Conservation (phyloP, 2,329 filamentous ascomycete species). For the Fusarium proliferatum region DNA sequence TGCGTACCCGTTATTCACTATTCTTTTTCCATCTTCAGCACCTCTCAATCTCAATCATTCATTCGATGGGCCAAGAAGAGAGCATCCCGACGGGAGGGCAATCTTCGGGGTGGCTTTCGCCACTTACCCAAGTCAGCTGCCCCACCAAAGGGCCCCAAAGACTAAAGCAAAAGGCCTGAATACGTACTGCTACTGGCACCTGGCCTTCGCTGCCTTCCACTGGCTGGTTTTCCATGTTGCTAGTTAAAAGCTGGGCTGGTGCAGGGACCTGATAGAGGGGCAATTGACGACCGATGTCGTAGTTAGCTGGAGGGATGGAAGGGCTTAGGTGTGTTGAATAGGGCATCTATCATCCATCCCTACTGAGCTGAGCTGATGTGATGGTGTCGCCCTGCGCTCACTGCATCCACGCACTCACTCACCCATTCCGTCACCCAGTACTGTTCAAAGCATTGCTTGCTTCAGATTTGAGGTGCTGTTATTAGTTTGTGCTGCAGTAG, state of each 20-base stretch:
- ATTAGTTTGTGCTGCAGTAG: neutral
- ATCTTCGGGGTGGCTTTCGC: slow-evolving; percentile 45
- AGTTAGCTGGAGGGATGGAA: neutral
- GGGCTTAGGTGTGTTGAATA: neutral
- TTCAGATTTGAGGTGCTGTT: slow-evolving; percentile 16
- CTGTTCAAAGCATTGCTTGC: neutral
- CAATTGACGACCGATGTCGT: neutral
- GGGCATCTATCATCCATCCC: slow-evolving; percentile 12
- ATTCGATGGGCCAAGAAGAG: slow-evolving; percentile 16
- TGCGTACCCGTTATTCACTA: slow-evolving; percentile 26
- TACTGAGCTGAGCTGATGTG: slow-evolving; percentile 12
- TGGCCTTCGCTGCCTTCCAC: slow-evolving; percentile 13
- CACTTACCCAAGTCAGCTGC: slow-evolving; percentile 50
- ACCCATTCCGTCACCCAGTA: neutral
- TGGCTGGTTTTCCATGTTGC: neutral
- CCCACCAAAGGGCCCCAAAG: slow-evolving; percentile 44
- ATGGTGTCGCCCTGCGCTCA: slow-evolving; percentile 22
- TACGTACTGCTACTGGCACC: slow-evolving; percentile 26
- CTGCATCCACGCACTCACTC: neutral
- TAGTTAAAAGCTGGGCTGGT: slow-evolving; percentile 10
- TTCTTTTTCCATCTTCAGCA: slow-evolving; percentile 18
- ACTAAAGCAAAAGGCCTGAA: slow-evolving; percentile 26
- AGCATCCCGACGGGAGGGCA: slow-evolving; percentile 12
- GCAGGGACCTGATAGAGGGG: neutral
- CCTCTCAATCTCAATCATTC: neutral